Percentiles rank a stretch among this genome's conserved stretches.
Evolutionary conservation across 1,284 basidiomycete genomes (phyloP).

Genomic region (Takashimella koratensis): DNA sequence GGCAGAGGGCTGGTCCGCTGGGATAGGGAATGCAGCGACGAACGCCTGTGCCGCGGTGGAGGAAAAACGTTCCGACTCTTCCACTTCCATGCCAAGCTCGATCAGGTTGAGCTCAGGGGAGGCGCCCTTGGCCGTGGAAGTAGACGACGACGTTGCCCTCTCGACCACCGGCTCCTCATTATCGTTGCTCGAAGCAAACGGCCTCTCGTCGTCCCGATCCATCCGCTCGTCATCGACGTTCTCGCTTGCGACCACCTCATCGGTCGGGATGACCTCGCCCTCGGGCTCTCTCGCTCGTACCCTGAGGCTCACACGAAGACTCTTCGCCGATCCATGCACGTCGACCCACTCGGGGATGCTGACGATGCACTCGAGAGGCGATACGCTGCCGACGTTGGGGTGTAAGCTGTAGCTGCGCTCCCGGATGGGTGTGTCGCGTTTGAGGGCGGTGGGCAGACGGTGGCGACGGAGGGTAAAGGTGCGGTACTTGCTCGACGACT

Average conservation of each 20-base stretch:
- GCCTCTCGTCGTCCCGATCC: not conserved
- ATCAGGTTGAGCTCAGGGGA: slow-evolving; percentile 13
- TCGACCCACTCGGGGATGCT: slow-evolving; percentile 45
- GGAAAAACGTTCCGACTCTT: slow-evolving; percentile 37
- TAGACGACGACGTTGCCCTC: not conserved
- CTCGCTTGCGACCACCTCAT: not conserved
- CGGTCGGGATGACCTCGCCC: not conserved
- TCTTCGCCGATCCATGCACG: slow-evolving; percentile 30
- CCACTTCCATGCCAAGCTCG: slow-evolving; percentile 46
- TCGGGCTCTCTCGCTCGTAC: slow-evolving; percentile 22
- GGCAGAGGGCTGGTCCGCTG: slow-evolving; percentile 29
- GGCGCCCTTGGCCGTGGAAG: not conserved
- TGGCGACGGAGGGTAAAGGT: slow-evolving; percentile 35
- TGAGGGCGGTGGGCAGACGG: slow-evolving; percentile 22
- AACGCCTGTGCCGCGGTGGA: slow-evolving; percentile 23
- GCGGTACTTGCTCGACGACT: slow-evolving; percentile 12
- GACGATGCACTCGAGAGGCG: slow-evolving; percentile 41
- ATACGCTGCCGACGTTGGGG: slow-evolving; percentile 17
- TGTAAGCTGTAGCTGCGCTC: slow-evolving; percentile 29
- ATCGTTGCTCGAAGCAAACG: not conserved
- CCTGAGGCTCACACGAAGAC: slow-evolving; percentile 33
- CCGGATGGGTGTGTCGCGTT: slow-evolving; percentile 1
- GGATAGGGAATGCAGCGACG: slow-evolving; percentile 30
- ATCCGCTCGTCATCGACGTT: not conserved
- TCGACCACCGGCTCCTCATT: not conserved